These are phyloP conservation scores for slime mould (Dictyostelium discoideum) DNA, from an alignment of 78 protist genomes.

Conservation along the genomic window DNA sequence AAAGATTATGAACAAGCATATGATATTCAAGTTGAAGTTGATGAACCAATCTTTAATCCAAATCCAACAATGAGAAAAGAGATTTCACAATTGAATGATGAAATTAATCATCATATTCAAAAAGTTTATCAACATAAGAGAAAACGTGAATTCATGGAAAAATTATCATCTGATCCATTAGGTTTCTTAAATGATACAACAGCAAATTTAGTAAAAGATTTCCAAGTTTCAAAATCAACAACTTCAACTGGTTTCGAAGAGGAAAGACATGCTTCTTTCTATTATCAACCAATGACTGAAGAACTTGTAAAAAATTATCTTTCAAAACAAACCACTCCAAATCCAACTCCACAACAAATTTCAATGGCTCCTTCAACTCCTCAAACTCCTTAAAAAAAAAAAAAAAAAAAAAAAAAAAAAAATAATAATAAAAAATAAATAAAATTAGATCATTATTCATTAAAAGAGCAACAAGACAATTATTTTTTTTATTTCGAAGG, in stretches of 20 bases:
- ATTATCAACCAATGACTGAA: slow-evolving; percentile 70
- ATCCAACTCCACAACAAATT: slow-evolving; percentile 49
- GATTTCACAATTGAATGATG: slow-evolving; percentile 33
- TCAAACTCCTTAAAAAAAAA: slow-evolving; percentile 32
- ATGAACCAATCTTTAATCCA: slow-evolving; percentile 10
- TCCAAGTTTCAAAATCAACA: slow-evolving; percentile 38
- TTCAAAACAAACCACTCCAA: slow-evolving; percentile 28
- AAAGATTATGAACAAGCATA: slow-evolving; percentile 72
- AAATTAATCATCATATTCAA: slow-evolving; percentile 45
- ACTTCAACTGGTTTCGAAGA: slow-evolving; percentile 75
- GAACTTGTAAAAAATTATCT: slow-evolving; percentile 45
- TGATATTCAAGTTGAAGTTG: slow-evolving; percentile 70
- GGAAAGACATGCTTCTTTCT: slow-evolving; percentile 69
- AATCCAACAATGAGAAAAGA: neutral
- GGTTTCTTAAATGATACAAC: slow-evolving; percentile 29
- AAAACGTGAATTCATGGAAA: slow-evolving; percentile 57
- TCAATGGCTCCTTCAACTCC: slow-evolving; percentile 68
- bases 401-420: neutral
- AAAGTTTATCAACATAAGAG: slow-evolving; percentile 49
- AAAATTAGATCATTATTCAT: neutral
- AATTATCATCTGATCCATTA: slow-evolving; percentile 43
- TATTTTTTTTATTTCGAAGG: no score
- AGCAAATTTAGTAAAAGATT: slow-evolving; percentile 29
- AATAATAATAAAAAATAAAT: neutral
- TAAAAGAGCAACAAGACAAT: neutral